phyloP scores from a whole-genome alignment of 1,284 basidiomycete species.

The Flammula alnicola region DNA sequence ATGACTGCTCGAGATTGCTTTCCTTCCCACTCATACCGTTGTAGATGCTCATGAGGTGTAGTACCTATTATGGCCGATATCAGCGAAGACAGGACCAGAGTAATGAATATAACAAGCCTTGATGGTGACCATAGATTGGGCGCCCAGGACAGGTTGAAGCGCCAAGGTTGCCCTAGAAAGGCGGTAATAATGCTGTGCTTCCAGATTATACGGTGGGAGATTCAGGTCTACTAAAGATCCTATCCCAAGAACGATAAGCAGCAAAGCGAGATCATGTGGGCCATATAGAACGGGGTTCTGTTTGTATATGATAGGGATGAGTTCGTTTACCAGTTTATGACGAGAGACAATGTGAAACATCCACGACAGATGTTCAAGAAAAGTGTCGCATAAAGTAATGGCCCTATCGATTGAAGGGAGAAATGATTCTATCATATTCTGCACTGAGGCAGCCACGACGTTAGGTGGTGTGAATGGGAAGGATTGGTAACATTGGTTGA shows the following conservation, averaged over 20 bases:
- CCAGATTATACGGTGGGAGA: conserved; percentile 51
- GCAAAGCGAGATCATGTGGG: conserved; percentile 54
- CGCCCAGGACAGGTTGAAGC: conserved; percentile 47
- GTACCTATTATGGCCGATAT: conserved; percentile 29
- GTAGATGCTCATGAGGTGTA: conserved; percentile 58
- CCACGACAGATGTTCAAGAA: conserved; percentile 57
- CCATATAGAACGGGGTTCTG: conserved; percentile 37
- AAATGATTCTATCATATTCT: conserved; percentile 46
- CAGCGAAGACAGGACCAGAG: conserved; percentile 1
- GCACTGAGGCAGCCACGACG: conserved; percentile 35
- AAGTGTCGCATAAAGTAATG: conserved; percentile 48
- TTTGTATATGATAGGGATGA: conserved; percentile 52
- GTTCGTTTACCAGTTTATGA: conserved; percentile 45
- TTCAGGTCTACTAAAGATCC: conserved; percentile 54
- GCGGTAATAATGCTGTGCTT: conserved; percentile 59
- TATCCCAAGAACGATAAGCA: conserved; percentile 54
- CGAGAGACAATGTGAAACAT: conserved; percentile 55
- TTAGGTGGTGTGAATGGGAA: conserved; percentile 48
- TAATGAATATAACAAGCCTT: conserved; percentile 34
- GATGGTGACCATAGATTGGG: conserved; percentile 49
- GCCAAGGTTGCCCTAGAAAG: conserved; percentile 51
- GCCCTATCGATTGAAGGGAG: conserved; percentile 48
- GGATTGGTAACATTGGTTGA: conserved; percentile 41
- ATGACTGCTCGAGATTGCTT: conserved; percentile 50
- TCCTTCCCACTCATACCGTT: conserved; percentile 58